Conservation (phyloP, 257 asterid genomes). For the Solanum clarkiae region DNA sequence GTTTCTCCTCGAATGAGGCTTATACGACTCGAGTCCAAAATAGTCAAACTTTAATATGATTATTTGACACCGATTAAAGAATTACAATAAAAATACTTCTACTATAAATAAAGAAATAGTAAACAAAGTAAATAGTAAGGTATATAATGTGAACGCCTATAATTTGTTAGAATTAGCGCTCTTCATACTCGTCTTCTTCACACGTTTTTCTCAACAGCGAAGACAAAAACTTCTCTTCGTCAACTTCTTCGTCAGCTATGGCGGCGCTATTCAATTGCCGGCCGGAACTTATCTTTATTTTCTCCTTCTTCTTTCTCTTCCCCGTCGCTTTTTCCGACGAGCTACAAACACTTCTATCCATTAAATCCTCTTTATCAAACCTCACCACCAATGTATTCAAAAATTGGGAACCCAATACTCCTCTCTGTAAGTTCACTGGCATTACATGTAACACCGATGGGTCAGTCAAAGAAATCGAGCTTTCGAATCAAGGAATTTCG, state of each 20-base stretch:
- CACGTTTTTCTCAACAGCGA: conserved; percentile 1
- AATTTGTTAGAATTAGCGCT: conserved; percentile 12
- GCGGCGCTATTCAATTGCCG: conserved; percentile 18
- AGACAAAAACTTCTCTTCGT: background rate
- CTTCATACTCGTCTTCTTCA: conserved; percentile 7
- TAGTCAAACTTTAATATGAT: no score
- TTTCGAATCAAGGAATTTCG: conserved; percentile 29
- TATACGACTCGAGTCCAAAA: no score
- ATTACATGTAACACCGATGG: conserved; percentile 44
- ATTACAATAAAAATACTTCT: no score
- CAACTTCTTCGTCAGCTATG: conserved; percentile 11
- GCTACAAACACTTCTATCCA: conserved; percentile 36
- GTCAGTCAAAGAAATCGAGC: conserved; percentile 48
- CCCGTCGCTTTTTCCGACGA: conserved; percentile 46
- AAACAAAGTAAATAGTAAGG: background rate
- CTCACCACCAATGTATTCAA: conserved; percentile 31
- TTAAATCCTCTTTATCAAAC: conserved; percentile 40
- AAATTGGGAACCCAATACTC: conserved; percentile 34
- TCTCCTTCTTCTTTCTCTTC: conserved; percentile 16
- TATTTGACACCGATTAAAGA: no score
- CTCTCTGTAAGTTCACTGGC: conserved; percentile 37
- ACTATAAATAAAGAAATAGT: background rate
- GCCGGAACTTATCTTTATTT: conserved; percentile 1
- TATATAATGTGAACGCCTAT: background rate
- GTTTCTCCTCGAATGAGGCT: no score